These are phyloP conservation scores for Boletus edulis DNA, from an alignment of 768 basidiomycete species.

Conservation along the genomic window DNA sequence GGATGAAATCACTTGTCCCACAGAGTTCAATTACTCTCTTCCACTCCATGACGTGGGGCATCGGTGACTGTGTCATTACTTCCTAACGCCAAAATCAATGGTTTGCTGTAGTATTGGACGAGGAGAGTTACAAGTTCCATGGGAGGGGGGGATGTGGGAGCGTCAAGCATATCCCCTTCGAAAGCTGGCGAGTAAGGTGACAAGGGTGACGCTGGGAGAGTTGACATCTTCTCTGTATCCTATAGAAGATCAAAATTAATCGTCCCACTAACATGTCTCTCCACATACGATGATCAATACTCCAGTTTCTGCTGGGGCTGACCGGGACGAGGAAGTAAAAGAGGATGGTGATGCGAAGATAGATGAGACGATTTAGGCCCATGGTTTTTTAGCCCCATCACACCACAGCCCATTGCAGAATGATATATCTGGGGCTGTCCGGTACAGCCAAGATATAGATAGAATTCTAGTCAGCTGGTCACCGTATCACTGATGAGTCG, in stretches of 20 bases:
- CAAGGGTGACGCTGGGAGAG: conserved; percentile 12
- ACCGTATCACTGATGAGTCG: no score
- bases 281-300: conserved; percentile 10
- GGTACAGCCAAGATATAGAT: no score
- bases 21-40: conserved; percentile 18
- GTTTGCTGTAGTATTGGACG: background rate
- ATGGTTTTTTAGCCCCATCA: no score
- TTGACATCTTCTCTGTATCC: conserved; percentile 7
- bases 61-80: conserved; percentile 12
- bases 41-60: conserved; percentile 29
- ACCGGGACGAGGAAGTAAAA: background rate
- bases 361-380: no score
- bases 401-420: no score
- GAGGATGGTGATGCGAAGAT: no score
- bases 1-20: conserved; percentile 50
- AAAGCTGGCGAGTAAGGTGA: background rate
- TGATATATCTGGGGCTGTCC: no score
- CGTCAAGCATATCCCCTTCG: background rate
- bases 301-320: conserved; percentile 1
- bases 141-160: background rate
- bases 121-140: conserved; percentile 12
- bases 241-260: background rate
- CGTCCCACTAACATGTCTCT: conserved; percentile 21
- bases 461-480: no score
- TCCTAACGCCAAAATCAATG: conserved; percentile 19